Conservation (phyloP, 768 basidiomycete species). For the Leucocoprinus leucothites region DNA sequence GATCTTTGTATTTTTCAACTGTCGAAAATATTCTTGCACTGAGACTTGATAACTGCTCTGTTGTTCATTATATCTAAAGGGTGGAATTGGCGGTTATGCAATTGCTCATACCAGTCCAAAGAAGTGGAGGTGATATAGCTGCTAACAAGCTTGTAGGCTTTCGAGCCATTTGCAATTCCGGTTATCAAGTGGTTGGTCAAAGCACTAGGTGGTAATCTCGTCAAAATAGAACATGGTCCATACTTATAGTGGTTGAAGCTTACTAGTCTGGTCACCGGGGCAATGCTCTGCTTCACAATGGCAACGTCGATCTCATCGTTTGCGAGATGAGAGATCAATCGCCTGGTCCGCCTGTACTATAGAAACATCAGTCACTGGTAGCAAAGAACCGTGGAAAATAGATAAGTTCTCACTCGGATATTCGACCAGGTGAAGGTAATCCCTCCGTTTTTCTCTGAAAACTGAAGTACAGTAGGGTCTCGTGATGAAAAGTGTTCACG, state of each 20-base stretch:
- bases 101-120: slow-evolving; percentile 81
- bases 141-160: slow-evolving; percentile 87
- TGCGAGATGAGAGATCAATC: slow-evolving; percentile 70
- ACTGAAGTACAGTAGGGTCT: slow-evolving; percentile 80
- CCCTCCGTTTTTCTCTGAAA: slow-evolving; percentile 62
- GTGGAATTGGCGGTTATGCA: no score
- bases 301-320: slow-evolving; percentile 81
- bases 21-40: slow-evolving; percentile 62
- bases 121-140: slow-evolving; percentile 90
- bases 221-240: no score
- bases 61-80: no score
- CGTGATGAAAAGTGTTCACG: no score
- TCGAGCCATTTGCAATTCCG: slow-evolving; percentile 87
- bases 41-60: slow-evolving; percentile 92
- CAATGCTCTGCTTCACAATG: slow-evolving; percentile 54
- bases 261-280: no score
- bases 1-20: slow-evolving; percentile 77
- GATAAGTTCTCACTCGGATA: slow-evolving; percentile 66
- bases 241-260: no score
- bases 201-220: no score
- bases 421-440: slow-evolving; percentile 82
- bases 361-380: no score
- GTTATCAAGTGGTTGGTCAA: slow-evolving; percentile 90
- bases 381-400: slow-evolving; percentile 12
- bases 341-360: slow-evolving; percentile 70